A percentile compares a stretch with the other conserved stretches of the same genome.
These are phyloP conservation scores for Alternaria tenuissima DNA, from an alignment of 2,329 filamentous ascomycete genomes.

Conservation along the genomic window DNA sequence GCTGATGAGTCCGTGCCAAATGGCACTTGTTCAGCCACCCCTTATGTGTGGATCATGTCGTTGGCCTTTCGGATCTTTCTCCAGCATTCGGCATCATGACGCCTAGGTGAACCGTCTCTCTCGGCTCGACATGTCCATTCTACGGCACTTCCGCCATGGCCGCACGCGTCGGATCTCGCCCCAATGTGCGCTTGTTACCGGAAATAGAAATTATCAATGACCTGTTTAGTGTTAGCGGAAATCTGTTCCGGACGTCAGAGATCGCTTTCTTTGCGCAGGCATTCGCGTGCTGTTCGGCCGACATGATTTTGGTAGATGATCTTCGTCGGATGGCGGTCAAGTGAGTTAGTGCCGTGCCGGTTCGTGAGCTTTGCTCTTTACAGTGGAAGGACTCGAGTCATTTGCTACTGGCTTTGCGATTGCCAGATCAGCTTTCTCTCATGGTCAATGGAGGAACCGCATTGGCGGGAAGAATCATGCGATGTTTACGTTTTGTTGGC, in stretches of 20 bases:
- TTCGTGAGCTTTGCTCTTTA: background rate
- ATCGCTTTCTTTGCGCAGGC: background rate
- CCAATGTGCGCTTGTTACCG: background rate
- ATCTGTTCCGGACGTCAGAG: background rate
- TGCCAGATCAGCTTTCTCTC: background rate
- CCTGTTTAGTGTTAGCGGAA: constrained; percentile 7
- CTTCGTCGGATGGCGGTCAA: background rate
- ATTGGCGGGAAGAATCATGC: background rate
- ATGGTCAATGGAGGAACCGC: background rate
- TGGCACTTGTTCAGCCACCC: background rate
- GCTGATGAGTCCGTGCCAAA: background rate
- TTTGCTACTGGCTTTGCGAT: background rate
- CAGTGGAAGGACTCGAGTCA: background rate
- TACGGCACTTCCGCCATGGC: background rate
- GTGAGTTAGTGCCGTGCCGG: background rate
- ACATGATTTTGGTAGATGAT: background rate
- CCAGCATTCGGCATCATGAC: constrained; percentile 2
- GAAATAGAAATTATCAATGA: constrained; percentile 14
- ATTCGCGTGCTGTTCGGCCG: background rate
- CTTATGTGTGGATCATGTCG: background rate
- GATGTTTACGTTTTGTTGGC: background rate
- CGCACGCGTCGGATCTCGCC: background rate
- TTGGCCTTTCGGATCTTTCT: background rate
- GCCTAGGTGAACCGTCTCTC: background rate
- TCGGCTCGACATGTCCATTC: constrained; percentile 1